Percentiles rank a stretch among this genome's conserved stretches.
These are phyloP conservation scores for Syncephalastrum monosporum DNA, from an alignment of 371 early-diverging fungal genomes.

Conservation along the genomic window DNA sequence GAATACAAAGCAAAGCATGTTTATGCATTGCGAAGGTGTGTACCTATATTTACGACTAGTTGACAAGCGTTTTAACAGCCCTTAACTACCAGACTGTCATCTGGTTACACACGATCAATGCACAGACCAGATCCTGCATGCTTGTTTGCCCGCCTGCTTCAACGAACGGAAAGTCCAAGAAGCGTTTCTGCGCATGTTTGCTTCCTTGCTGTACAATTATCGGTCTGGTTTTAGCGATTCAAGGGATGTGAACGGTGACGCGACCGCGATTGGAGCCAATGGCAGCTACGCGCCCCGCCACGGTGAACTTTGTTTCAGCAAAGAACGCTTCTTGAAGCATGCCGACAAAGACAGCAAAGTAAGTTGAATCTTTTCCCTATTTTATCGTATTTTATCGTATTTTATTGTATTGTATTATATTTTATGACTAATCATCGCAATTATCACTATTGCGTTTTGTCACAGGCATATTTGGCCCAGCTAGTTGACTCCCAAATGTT, in stretches of 20 bases:
- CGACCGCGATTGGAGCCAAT: slow-evolving; percentile 9
- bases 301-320: slow-evolving; percentile 46
- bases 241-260: background rate
- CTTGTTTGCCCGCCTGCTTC: slow-evolving; percentile 64
- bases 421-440: background rate
- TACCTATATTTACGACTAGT: background rate
- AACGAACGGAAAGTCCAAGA: slow-evolving; percentile 70
- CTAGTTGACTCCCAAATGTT: slow-evolving; percentile 79
- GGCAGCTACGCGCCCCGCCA: slow-evolving; percentile 15
- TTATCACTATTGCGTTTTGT: background rate
- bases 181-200: slow-evolving; percentile 75
- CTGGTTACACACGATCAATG: slow-evolving; percentile 60
- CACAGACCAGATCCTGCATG: slow-evolving; percentile 52
- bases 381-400: background rate
- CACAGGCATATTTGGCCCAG: slow-evolving; percentile 56
- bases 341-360: slow-evolving; percentile 71
- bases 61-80: background rate
- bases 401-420: background rate
- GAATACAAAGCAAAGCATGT: slow-evolving; percentile 22
- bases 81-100: slow-evolving; percentile 45
- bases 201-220: slow-evolving; percentile 74
- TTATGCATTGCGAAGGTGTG: slow-evolving; percentile 47
- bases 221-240: slow-evolving; percentile 50
- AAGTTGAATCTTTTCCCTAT: slow-evolving; percentile 12
- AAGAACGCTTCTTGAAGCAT: slow-evolving; percentile 62